phyloP scores from a whole-genome alignment of 768 basidiomycete genomes.

The Strobilomyces echinocephalus region DNA sequence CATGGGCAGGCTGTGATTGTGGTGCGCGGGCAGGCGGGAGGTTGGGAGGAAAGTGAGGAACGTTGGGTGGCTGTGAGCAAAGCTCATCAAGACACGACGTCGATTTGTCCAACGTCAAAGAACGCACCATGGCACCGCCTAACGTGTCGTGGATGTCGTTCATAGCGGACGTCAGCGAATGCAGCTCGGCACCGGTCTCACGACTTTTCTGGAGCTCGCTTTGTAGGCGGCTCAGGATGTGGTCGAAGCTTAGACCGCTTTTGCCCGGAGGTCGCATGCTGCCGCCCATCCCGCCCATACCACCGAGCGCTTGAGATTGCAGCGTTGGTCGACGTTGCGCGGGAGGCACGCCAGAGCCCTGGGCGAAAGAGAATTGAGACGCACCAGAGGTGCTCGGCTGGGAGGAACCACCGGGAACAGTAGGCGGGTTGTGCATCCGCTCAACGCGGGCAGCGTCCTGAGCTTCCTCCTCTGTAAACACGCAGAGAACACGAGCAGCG shows the following conservation, averaged over 20 bases:
- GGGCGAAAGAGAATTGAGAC: constrained; percentile 40
- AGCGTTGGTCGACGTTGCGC: constrained; percentile 52
- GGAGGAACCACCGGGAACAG: constrained; percentile 24
- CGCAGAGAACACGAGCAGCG: constrained; percentile 87
- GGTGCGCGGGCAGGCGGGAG: constrained; percentile 63
- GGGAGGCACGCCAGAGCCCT: constrained; percentile 33
- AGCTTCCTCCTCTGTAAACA: constrained; percentile 83
- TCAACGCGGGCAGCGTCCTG: constrained; percentile 68
- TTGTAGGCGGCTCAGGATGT: constrained; percentile 83
- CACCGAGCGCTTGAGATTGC: constrained; percentile 55
- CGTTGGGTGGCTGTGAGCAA: constrained; percentile 47
- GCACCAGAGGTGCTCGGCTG: constrained; percentile 33
- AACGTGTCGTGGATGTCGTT: constrained; percentile 90
- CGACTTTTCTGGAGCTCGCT: constrained; percentile 93
- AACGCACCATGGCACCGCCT: constrained; percentile 71
- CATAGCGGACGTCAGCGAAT: constrained; percentile 72
- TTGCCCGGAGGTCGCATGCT: constrained; percentile 71
- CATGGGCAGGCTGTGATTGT: constrained; percentile 15
- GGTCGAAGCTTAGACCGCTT: constrained; percentile 87
- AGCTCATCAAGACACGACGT: constrained; percentile 1
- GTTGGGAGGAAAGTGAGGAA: constrained; percentile 58
- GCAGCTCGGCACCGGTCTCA: constrained; percentile 86
- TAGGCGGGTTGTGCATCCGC: constrained; percentile 48
- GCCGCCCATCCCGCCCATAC: constrained; percentile 75
- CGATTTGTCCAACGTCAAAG: not conserved